Evolutionary conservation across 768 basidiomycete genomes (phyloP), one percentile per base, ranked within the genome.

Genomic region (Lactarius akahatsu): DNA sequence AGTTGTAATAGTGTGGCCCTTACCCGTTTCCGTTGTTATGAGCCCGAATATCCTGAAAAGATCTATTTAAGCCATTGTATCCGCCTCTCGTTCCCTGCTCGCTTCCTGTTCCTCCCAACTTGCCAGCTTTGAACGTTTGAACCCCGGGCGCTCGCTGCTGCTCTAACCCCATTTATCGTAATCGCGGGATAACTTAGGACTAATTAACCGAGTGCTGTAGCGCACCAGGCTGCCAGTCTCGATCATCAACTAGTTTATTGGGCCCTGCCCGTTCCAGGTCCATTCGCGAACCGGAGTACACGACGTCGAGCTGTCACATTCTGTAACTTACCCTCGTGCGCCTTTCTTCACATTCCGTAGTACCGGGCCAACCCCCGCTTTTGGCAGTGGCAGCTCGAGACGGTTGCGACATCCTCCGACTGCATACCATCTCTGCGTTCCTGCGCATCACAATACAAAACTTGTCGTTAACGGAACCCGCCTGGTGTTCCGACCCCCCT

Each of bases 371-470:
- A 18, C 10, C 23, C 47, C 60, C 47, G 11, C 23, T 38, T 36
- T 50, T 20, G 23, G 50, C 55, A 32, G 30, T 20, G 20, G 55
- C 30, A n/a, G 7, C 30, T 34, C 34, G 18, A 36, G 34, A 34
- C 56, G 18, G 56, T 28, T 57, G 34, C 56, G 54, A 40, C 54
- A 36, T 47, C 56, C 32, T 38, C 38, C 59, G 28, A 60, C 61
- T 57, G 55, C 65, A 50, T 52, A 26, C 41, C 52, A 43, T 34
- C 56, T 1, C 16, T 36, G n/a, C 56, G 34, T 57, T 52, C 50
- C 50, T 52, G 26, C 50, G 50, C 23, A 34, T 40, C 52, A 40
- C 58, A 59, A 64, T 56, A 57, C 41, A 59, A 58, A 52, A 58
- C 26, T 43, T 13, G 36, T 45, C 40, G 41, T 41, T 8, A 61